phyloP scores from a whole-genome alignment of 805 yeast genomes.

The Ogataea nakhonphanomensis region DNA sequence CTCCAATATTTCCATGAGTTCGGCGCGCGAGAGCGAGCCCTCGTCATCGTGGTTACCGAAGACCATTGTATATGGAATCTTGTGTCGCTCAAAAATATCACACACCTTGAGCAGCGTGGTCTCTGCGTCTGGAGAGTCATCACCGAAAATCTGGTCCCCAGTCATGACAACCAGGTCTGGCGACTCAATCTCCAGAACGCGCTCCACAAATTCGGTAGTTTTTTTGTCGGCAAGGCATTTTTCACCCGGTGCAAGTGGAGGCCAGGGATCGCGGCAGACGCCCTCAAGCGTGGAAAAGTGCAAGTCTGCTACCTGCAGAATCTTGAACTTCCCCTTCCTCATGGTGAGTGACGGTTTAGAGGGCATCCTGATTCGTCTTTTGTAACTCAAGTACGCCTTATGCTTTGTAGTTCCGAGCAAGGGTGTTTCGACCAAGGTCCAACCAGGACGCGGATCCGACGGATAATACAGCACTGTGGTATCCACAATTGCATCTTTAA shows the following conservation, averaged over 20 bases:
- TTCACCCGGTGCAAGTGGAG: conserved; percentile 35
- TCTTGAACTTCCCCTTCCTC: conserved; percentile 49
- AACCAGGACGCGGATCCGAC: conserved; percentile 72
- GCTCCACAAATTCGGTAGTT: conserved; percentile 58
- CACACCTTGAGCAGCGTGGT: conserved; percentile 78
- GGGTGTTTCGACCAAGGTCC: conserved; percentile 38
- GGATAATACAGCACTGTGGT: conserved; percentile 75
- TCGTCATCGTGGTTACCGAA: conserved; percentile 96
- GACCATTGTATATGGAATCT: conserved; percentile 79
- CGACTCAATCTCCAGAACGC: conserved; percentile 64
- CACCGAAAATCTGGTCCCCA: conserved; percentile 91
- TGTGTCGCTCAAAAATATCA: conserved; percentile 59
- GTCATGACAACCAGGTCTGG: conserved; percentile 86
- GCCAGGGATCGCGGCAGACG: conserved; percentile 69
- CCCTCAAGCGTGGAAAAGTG: conserved; percentile 89
- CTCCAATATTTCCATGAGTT: conserved; percentile 54
- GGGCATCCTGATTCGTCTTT: conserved; percentile 24
- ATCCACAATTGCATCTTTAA: conserved; percentile 44
- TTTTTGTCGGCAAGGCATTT: conserved; percentile 76
- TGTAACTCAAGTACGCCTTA: conserved; percentile 33
- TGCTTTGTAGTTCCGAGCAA: conserved; percentile 13
- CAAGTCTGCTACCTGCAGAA: conserved; percentile 86
- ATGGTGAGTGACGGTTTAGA: conserved; percentile 7
- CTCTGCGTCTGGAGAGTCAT: conserved; percentile 71
- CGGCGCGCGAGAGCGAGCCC: conserved; percentile 59